Evolutionary conservation across 768 basidiomycete genomes (phyloP), one percentile per base, ranked within the genome.

Genomic region (Russula lepida): DNA sequence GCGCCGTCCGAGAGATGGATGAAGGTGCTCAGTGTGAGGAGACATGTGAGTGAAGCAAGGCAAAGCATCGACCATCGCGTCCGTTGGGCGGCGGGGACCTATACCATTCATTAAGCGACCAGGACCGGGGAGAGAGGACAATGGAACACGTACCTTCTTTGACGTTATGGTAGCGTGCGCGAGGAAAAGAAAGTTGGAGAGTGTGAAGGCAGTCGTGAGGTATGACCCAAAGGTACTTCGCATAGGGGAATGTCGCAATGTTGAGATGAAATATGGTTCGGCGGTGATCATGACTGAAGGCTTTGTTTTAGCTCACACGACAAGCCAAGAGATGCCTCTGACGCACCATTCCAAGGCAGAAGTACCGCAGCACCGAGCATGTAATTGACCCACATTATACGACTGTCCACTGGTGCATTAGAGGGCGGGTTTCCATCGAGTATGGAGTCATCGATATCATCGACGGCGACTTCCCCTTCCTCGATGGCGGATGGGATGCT

Each of bases 321-420:
- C 37, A 12, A 19, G 60, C 33, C 17, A 52, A 7, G 50, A 30
- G 49, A 35, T 9, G 37, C 11, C 67, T 19, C 11, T 6, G 25
- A 46, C 80, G 69, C 71, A 92, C 93, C 92, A 69, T 94, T 95
- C 93, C 93, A 97, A 30, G 90, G 86, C 19, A 97, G 73, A 7
- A 97, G 78, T 4, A 87, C 81, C 21, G 89, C 87, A 59, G 86
- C 86, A 3, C 93, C 92, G 19, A 94, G 72, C 25, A 88, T 71
- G 65, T 90, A 88, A 66, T 84, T 80, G 44, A 85, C 80, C 83
- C 85, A 86, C 53, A 74, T 72, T 67, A 85, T 78, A 49, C 74
- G 76, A 46, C 73, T 46, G 62, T 83, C 78, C 9, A 76, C 73
- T 58, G 68, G 73, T 19, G 64, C 66, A 5, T 27, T 35, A 1